Base-by-base conservation (phyloP, 495 filamentous ascomycete species). In the Aspergillus baeticus region DNA sequence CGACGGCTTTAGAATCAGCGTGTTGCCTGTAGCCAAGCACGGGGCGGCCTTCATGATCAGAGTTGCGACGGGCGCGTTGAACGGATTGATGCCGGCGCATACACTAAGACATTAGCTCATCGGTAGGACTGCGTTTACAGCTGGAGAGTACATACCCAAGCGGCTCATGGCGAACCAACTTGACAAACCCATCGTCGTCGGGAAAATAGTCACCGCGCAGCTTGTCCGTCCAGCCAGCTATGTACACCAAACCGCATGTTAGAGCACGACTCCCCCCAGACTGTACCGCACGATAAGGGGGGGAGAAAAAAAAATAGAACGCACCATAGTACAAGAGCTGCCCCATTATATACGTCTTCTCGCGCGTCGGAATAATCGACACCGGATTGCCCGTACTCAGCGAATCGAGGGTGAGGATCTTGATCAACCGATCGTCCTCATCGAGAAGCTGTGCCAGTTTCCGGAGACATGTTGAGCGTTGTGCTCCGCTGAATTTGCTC, bases 51-150 rank as follows among this genome's bases (percentile, higher is more conserved):
- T 91, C 90, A 92, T 95, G 6, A 95, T 76, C 10, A 92, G 91
- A 71, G 95, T 96, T 91, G 96, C 96, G 58, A 92, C 90, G 22
- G 92, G 92, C 74, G 95, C 95, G 73, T 96, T 96, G 68, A 96
- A 96, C 13, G 92, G 92, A 74, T 90, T 96, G 57, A 96, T 96
- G 29, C 45, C 33, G 1, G 11, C 26, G 26, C 26, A 41, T 22
- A 34, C n/a, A 14, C 18, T 14, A 8, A 5, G 6, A 26, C 1
- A 7, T 14, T 49, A 14, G 29, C 2, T 49, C 17, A 1, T 14
- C 21, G 2, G 2, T 10, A 35, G 10, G 17, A 3, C 7, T 26
- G 7, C 15, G 7, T 13, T 13, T 6, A 1, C 0, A 6, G 0
- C n/a, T 26, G 23, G 3, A 10, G 2, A 17, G 20, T 5, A 49